Evolutionary conservation across 164 flowering plant species (phyloP).

Genomic region (Vitis rupestris): DNA sequence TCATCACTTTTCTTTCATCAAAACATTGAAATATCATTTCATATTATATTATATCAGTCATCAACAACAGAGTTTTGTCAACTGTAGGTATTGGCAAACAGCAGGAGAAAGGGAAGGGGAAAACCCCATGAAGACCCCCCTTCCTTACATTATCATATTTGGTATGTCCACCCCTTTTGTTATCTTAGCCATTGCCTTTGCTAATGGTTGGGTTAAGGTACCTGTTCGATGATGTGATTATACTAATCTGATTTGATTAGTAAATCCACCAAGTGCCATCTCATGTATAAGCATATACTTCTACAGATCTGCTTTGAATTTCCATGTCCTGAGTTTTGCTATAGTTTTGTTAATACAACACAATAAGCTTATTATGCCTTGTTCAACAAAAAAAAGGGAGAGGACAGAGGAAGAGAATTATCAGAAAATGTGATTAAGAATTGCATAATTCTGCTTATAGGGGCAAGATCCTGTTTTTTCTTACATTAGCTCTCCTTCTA

Average conservation of each 20-base stretch:
- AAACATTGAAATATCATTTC: neutral
- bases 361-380: too few species aligned
- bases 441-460: too few species aligned
- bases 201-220: slow-evolving; percentile 92
- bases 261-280: neutral
- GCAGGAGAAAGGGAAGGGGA: slow-evolving; percentile 95
- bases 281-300: neutral
- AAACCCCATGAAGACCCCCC: slow-evolving; percentile 93
- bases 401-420: too few species aligned
- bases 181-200: slow-evolving; percentile 85
- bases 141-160: slow-evolving; percentile 89
- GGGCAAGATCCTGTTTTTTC: too few species aligned
- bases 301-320: neutral
- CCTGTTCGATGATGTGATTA: slow-evolving; percentile 55
- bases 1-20: neutral
- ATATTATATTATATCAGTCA: too few species aligned
- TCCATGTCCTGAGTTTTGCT: neutral
- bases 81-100: slow-evolving; percentile 83
- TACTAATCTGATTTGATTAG: neutral
- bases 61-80: neutral
- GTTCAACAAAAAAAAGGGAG: too few species aligned
- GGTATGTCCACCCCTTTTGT: slow-evolving; percentile 97
- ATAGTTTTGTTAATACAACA: too few species aligned
- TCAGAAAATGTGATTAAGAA: too few species aligned
- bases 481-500: too few species aligned